A percentile compares a stretch with the other conserved stretches of the same genome.
phyloP scores from a whole-genome alignment of 2,329 filamentous ascomycete species.

The Phialemonium atrogriseum region DNA sequence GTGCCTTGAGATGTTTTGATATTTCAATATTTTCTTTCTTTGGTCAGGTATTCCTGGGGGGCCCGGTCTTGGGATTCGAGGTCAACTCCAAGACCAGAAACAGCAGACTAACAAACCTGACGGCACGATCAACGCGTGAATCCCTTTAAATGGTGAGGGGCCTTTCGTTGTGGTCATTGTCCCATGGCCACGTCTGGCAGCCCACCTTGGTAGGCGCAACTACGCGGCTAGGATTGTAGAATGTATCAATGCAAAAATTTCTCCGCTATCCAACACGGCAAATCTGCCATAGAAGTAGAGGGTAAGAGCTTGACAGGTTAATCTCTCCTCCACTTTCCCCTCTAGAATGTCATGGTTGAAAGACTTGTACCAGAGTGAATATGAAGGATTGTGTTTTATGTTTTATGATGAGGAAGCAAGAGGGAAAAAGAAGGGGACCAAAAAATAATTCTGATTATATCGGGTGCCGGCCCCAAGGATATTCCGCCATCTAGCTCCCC shows the following conservation, averaged over 20 bases:
- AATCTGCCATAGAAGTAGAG: slow-evolving; percentile 28
- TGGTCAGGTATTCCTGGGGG: too few species aligned
- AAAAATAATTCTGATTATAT: slow-evolving; percentile 13
- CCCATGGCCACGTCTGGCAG: not conserved
- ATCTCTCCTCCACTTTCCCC: slow-evolving; percentile 68
- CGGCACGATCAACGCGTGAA: too few species aligned
- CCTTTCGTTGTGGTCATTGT: slow-evolving; percentile 1
- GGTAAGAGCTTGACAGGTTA: slow-evolving; percentile 39
- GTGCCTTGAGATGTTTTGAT: too few species aligned
- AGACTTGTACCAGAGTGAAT: slow-evolving; percentile 61
- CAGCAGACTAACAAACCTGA: too few species aligned
- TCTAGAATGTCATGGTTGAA: slow-evolving; percentile 46
- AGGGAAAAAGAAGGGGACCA: slow-evolving; percentile 12
- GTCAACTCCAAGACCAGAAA: too few species aligned
- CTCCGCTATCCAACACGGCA: slow-evolving; percentile 23
- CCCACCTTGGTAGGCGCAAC: not conserved
- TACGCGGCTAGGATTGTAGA: not conserved
- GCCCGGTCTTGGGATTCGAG: too few species aligned
- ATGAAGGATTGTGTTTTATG: slow-evolving; percentile 41
- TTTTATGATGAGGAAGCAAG: slow-evolving; percentile 27
- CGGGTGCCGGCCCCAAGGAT: too few species aligned
- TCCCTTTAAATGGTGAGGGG: too few species aligned
- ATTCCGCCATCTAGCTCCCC: too few species aligned
- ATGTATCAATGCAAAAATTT: slow-evolving; percentile 26
- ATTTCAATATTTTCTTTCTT: too few species aligned